Conservation (phyloP, 768 basidiomycete species). For the Ramaria sp. region DNA sequence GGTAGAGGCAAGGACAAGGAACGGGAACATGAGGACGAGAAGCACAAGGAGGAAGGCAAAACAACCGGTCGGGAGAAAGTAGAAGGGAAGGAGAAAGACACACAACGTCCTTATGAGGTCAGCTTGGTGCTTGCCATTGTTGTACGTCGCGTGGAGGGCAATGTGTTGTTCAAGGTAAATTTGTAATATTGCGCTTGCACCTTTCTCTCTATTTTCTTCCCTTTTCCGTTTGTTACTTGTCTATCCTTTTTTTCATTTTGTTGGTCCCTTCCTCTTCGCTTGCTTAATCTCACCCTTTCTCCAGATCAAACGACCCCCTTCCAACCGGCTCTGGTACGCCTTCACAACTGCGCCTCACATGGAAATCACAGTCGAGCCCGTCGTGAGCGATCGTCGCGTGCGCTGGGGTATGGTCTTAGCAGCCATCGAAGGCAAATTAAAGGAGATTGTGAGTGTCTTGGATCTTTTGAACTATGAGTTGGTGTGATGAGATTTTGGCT, state of each 20-base stretch:
- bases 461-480: too few relatives aligned
- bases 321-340: constrained; percentile 91
- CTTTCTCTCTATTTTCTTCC: too few relatives aligned
- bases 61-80: too few relatives aligned
- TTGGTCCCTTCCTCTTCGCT: too few relatives aligned
- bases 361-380: constrained; percentile 82
- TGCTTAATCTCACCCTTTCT: too few relatives aligned
- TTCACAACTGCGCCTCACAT: constrained; percentile 87
- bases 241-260: constrained; percentile 16
- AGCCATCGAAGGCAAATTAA: constrained; percentile 80
- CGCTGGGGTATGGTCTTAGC: constrained; percentile 88
- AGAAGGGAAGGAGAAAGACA: constrained; percentile 31
- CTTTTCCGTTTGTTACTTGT: not conserved
- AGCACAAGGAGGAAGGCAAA: too few relatives aligned
- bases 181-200: too few relatives aligned
- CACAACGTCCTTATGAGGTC: constrained; percentile 83
- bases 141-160: constrained; percentile 83
- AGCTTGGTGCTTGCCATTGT: constrained; percentile 85
- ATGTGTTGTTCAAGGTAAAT: constrained; percentile 58
- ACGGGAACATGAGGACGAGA: too few relatives aligned
- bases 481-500: not conserved
- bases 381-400: constrained; percentile 89
- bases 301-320: constrained; percentile 86
- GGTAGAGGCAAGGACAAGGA: not conserved
- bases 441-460: constrained; percentile 59